phyloP scores from a whole-genome alignment of 2,329 filamentous ascomycete species.

The Coleophoma crateriformis region DNA sequence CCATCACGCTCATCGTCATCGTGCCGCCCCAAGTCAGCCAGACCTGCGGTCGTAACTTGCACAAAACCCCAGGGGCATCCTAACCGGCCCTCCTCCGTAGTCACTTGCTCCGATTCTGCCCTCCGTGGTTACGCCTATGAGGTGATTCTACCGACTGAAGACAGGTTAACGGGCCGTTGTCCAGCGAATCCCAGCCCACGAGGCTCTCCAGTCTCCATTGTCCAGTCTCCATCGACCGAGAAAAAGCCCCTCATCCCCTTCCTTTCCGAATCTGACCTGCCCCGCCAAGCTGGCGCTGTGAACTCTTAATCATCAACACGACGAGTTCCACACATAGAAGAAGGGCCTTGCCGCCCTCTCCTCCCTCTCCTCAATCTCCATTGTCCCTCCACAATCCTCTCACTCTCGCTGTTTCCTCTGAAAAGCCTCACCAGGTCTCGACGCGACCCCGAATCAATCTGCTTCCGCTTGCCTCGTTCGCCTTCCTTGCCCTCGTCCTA shows the following conservation, averaged over 20 bases:
- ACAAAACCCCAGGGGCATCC: no score
- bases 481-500: constrained; percentile 23
- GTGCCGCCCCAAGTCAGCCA: no score
- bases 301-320: constrained; percentile 18
- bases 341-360: constrained; percentile 17
- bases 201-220: neutral
- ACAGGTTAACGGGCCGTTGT: no score
- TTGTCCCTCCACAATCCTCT: neutral
- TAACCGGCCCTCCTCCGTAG: neutral
- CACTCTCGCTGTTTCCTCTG: constrained; percentile 5
- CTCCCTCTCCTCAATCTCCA: neutral
- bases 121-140: no score
- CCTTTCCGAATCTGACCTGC: constrained; percentile 6
- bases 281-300: constrained; percentile 21
- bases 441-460: constrained; percentile 17
- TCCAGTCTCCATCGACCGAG: neutral
- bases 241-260: neutral
- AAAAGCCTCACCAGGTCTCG: constrained; percentile 15
- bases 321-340: constrained; percentile 15
- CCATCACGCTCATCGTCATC: no score
- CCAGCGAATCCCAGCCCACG: no score
- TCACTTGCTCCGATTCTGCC: neutral
- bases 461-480: constrained; percentile 26
- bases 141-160: no score
- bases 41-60: no score